Evolutionary conservation across 441 rosid genomes (phyloP), one percentile per base, ranked within the genome.

Genomic region (Breynia disticha): DNA sequence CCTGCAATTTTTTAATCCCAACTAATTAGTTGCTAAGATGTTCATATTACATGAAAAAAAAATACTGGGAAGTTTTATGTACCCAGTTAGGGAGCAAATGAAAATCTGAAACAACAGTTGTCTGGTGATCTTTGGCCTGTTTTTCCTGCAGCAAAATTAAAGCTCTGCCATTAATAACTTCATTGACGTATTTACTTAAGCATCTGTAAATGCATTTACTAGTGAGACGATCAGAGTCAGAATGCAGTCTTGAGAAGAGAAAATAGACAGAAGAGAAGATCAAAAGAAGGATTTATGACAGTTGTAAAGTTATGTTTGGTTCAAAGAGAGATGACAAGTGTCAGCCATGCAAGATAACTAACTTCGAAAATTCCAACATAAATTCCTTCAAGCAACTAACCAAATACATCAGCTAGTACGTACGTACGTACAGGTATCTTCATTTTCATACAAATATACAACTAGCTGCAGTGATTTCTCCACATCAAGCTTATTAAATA

Each of bases 61-160:
- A 28, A 28, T 4, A 28, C 35, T 4, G 35, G 35, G 35, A 1
- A 28, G 35, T 28, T 28, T 28, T 28, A 28, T 28, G 35, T 76
- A 83, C 98, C 96, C 96, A 1, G 88, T 81, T 45, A 87, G 57
- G 56, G 98, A 90, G 50, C 93, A 87, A 18, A 87, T 54, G 75
- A 83, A 83, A 55, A 74, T 50, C 67, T 81, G 80, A 55, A 82
- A 55, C 38, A 90, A 66, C 60, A 90, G 62, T 11, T 46, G 50
- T 48, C 16, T 38, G 4, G 86, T 87, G 60, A 90, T 71, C 73
- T 68, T 83, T 37, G 96, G 95, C 64, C 81, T 80, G 41, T 86
- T 77, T 67, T 80, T 83, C 79, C 98, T 90, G 61, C 63, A 66
- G 12, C 60, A 58, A 54, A 51, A 16, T n/a, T 15, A 41, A 4